Conservation (phyloP, 2,329 filamentous ascomycete genomes). For the Neonectria sp. region DNA sequence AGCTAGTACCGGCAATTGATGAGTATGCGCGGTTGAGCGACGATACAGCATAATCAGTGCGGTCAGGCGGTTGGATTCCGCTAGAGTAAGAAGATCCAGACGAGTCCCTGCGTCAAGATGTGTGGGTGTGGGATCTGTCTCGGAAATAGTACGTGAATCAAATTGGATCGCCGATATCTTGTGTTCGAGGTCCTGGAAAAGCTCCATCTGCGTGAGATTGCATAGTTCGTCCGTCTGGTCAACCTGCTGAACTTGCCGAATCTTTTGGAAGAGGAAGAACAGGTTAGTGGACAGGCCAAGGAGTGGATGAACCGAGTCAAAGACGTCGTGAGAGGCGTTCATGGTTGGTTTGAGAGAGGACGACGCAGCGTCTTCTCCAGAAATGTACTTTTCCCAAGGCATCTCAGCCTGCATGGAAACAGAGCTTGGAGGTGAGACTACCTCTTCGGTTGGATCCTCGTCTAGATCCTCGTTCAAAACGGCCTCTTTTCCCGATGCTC, state of each 20-base stretch:
- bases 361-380: not conserved
- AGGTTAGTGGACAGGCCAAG: constrained; percentile 13
- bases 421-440: not conserved
- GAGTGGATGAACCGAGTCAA: constrained; percentile 4
- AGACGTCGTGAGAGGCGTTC: not conserved
- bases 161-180: constrained; percentile 2
- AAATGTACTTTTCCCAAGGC: constrained; percentile 7
- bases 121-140: not conserved
- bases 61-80: constrained; percentile 19
- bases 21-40: not conserved
- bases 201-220: too few relatives aligned
- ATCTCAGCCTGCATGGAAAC: not conserved
- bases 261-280: constrained; percentile 10
- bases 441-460: not conserved
- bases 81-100: constrained; percentile 14
- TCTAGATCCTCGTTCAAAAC: not conserved
- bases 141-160: not conserved
- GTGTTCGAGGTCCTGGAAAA: constrained; percentile 7
- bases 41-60: constrained; percentile 32
- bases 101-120: constrained; percentile 3
- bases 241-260: not conserved
- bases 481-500: not conserved
- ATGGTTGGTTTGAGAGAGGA: too few relatives aligned
- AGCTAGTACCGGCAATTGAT: not conserved
- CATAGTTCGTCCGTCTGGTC: not conserved